These are phyloP conservation scores for Blastobotrys parvus DNA, from an alignment of 805 yeast genomes.

Conservation along the genomic window DNA sequence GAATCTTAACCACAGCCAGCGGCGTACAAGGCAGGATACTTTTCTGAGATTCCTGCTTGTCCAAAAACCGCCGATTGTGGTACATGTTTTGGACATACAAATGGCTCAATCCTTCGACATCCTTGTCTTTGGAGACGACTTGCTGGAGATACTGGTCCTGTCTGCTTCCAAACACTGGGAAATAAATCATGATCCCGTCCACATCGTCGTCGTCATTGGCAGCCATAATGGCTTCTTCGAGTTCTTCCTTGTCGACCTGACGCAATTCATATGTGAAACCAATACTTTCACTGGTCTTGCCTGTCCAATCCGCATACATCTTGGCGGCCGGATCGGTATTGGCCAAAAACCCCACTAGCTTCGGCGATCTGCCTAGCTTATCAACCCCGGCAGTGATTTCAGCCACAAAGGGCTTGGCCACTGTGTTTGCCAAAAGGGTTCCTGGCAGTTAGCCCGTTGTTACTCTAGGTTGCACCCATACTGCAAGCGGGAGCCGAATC, in stretches of 20 bases:
- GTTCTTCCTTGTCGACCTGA: conserved; percentile 65
- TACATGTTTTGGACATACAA: conserved; percentile 88
- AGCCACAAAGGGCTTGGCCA: conserved; percentile 71
- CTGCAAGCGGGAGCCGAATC: no score
- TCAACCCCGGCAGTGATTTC: conserved; percentile 59
- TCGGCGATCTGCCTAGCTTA: conserved; percentile 50
- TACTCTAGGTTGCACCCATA: no score
- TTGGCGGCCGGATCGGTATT: conserved; percentile 91
- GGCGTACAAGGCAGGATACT: conserved; percentile 96
- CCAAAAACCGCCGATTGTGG: conserved; percentile 83
- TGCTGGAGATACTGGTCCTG: conserved; percentile 96
- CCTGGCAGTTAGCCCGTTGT: conserved; percentile 10
- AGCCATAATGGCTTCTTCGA: conserved; percentile 73
- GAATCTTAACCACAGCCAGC: conserved; percentile 83
- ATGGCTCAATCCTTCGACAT: conserved; percentile 92
- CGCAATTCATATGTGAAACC: conserved; percentile 81
- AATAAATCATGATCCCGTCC: conserved; percentile 93
- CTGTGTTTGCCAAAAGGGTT: conserved; percentile 78
- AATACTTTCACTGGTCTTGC: conserved; percentile 74
- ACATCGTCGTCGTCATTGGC: conserved; percentile 73
- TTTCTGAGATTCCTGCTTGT: conserved; percentile 59
- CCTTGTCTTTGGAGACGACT: conserved; percentile 82
- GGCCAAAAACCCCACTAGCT: conserved; percentile 84
- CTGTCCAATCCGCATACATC: conserved; percentile 95
- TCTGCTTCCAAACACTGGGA: conserved; percentile 92